Base-by-base conservation (phyloP, 176 grass and related monocot genomes). In the Oryza rufipogon region DNA sequence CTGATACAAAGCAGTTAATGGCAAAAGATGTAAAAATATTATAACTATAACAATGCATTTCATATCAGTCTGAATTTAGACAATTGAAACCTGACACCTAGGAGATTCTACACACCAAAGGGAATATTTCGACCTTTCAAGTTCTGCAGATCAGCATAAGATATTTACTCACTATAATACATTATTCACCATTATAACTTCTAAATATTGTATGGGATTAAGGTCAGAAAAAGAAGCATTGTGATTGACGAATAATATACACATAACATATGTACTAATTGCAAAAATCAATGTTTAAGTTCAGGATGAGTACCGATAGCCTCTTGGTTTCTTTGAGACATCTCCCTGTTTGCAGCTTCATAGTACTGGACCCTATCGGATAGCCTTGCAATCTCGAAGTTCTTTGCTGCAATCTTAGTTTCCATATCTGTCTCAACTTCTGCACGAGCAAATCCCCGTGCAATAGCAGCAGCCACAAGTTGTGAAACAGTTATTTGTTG, bases 291-390 rank as follows among this genome's bases (percentile, higher is more conserved):
- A 81, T 12, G 16, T 38, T 26, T 17, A 77, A 73, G 77, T 85
- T 85, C 61, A 88, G 77, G 66, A 73, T 83, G 22, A 83, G 87
- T 87, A 96, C 97, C 97, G 0, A 96, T 90, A 80, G 97, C 91
- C 92, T 99, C 93, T 92, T 99, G 97, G 64, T 99, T 99, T 81
- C 93, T 92, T 61, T 96, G 97, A 60, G 91, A 96, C 91, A 99
- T 99, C 80, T 99, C 93, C 83, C 88, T 92, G 85, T 99, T 99
- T 68, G 91, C 91, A 76, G 93, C 88, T 87, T 99, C 97, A 86
- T 96, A 99, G 79, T 96, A 99, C 60, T 99, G 97, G 32, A 99
- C 89, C 73, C 97, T 83, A 86, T 99, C 97, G 64, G 75, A 91
- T 74, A 99, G 76, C 84, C 97, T 99, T 66, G 91, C 85, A 45